phyloP scores from a whole-genome alignment of 108 stramenopile species.

The Licmophora abbreviata region DNA sequence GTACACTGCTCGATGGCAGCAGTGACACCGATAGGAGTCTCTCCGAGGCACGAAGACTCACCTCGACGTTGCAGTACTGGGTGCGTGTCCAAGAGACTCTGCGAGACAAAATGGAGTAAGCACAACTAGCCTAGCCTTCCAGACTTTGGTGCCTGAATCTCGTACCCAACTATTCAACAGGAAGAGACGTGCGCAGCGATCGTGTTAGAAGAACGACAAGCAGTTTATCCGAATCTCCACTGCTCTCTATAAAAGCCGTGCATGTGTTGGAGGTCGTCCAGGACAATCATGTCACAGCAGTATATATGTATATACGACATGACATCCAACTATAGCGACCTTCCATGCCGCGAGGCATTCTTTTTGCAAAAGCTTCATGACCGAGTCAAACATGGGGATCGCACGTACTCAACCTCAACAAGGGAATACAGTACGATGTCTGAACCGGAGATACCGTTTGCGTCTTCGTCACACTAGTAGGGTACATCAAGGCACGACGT shows the following conservation, averaged over 20 bases:
- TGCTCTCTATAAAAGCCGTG: too few species aligned
- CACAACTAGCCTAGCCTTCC: too few species aligned
- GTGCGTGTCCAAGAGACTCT: slow-evolving; percentile 57
- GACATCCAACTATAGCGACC: slow-evolving; percentile 1
- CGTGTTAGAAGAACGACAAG: too few species aligned
- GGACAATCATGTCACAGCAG: slow-evolving; percentile 1
- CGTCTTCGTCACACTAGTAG: not conserved
- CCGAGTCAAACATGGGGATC: not conserved
- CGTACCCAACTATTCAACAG: too few species aligned
- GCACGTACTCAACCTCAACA: not conserved
- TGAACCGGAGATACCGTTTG: slow-evolving; percentile 8
- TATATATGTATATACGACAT: not conserved
- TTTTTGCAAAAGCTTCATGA: not conserved
- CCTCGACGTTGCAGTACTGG: slow-evolving; percentile 71
- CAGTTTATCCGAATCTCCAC: too few species aligned
- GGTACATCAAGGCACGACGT: not conserved
- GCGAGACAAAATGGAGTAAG: slow-evolving; percentile 45
- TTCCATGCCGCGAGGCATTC: not conserved
- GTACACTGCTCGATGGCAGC: too few species aligned
- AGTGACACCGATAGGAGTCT: too few species aligned
- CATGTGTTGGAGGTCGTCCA: slow-evolving; percentile 1
- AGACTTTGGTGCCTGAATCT: too few species aligned
- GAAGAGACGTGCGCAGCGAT: too few species aligned
- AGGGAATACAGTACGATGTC: not conserved
- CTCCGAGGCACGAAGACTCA: slow-evolving; percentile 28